These are phyloP conservation scores for Hanseniaspora hatyaiensis DNA, from an alignment of 805 yeast species.

Conservation along the genomic window DNA sequence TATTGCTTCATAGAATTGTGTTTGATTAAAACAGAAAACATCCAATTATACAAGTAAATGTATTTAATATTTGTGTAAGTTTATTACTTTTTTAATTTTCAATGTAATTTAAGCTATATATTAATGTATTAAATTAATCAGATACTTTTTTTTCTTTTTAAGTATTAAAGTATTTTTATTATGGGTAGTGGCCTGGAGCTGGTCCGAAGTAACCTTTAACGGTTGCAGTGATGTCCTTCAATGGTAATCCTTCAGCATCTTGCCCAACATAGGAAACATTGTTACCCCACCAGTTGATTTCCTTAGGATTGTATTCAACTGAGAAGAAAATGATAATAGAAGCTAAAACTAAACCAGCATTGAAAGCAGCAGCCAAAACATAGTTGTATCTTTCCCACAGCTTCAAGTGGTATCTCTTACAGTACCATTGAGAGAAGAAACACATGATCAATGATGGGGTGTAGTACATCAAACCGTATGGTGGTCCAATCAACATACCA, in stretches of 20 bases:
- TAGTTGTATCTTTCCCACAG: conserved; percentile 55
- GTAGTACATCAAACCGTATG: conserved; percentile 35
- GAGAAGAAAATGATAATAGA: conserved; percentile 44
- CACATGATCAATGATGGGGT: conserved; percentile 25
- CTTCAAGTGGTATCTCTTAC: conserved; percentile 37
- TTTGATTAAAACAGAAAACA: too few species aligned
- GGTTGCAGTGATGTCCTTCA: conserved; percentile 17
- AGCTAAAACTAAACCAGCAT: conserved; percentile 52
- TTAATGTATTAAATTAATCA: conserved; percentile 15
- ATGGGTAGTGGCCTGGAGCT: conserved; percentile 28
- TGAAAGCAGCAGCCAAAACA: conserved; percentile 47
- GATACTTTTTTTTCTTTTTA: conserved; percentile 17
- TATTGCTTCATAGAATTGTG: too few species aligned
- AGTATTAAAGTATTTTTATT: conserved; percentile 4
- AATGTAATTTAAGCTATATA: conserved; percentile 33
- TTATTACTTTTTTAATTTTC: conserved; percentile 25
- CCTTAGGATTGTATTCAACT: conserved; percentile 38
- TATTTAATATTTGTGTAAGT: too few species aligned
- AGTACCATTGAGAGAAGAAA: conserved; percentile 38
- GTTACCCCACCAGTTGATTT: conserved; percentile 50
- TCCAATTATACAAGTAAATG: too few species aligned
- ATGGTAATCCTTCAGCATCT: conserved; percentile 17
- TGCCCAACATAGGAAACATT: conserved; percentile 29
- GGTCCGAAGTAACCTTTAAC: conserved; percentile 23
- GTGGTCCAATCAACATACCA: conserved; percentile 42